Conservation (phyloP, 108 stramenopile genomes). For the Nannochloropsis salina region DNA sequence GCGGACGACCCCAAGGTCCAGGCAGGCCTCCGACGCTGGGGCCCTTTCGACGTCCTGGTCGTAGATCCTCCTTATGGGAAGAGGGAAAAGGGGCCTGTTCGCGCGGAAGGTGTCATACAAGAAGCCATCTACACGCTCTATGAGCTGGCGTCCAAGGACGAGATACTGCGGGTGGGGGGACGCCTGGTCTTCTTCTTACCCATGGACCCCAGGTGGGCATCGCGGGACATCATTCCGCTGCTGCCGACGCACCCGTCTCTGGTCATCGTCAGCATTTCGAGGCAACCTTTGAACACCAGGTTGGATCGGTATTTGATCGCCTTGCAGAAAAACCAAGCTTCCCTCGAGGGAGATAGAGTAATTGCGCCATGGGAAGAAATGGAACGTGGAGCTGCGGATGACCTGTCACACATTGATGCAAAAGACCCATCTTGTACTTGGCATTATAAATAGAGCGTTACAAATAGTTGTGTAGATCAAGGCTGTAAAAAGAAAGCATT, state of each 20-base stretch:
- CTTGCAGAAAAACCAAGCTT: not conserved
- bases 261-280: not conserved
- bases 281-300: slow-evolving; percentile 16
- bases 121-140: not conserved
- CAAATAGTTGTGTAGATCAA: too few species aligned
- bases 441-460: not conserved
- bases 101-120: slow-evolving; percentile 11
- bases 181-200: not conserved
- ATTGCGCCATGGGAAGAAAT: not conserved
- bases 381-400: not conserved
- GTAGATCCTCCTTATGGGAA: not conserved
- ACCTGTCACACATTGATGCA: not conserved
- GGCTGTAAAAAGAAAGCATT: too few species aligned
- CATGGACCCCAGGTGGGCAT: not conserved
- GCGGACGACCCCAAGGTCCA: not conserved
- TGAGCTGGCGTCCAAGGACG: not conserved
- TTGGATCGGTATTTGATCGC: slow-evolving; percentile 20
- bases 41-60: not conserved
- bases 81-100: not conserved
- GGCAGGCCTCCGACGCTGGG: not conserved
- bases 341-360: not conserved
- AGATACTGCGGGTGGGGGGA: not conserved
- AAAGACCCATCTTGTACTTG: not conserved
- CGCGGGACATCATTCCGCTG: not conserved
- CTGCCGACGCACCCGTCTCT: not conserved